Conservation (phyloP, 2,329 filamentous ascomycete genomes). For the Davidsoniella australis region DNA sequence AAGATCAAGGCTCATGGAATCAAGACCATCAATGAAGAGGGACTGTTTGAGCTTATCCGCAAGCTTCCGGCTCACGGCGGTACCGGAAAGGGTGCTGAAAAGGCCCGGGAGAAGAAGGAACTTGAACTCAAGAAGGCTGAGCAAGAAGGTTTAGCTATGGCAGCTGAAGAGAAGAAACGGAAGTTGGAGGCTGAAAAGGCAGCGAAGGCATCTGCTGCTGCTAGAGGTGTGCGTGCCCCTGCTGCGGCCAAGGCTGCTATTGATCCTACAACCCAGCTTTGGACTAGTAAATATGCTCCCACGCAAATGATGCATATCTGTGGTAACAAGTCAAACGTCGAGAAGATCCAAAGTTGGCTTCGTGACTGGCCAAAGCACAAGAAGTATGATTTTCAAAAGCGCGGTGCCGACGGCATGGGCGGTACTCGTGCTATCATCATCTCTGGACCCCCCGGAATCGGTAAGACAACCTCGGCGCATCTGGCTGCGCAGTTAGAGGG, state of each 20-base stretch:
- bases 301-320: slow-evolving; percentile 75
- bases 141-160: slow-evolving; percentile 69
- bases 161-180: slow-evolving; percentile 53
- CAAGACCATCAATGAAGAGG: slow-evolving; percentile 88
- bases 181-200: slow-evolving; percentile 35
- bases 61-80: slow-evolving; percentile 73
- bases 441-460: slow-evolving; percentile 87
- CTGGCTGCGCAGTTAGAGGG: slow-evolving; percentile 83
- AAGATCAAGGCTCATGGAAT: slow-evolving; percentile 67
- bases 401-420: slow-evolving; percentile 71
- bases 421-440: slow-evolving; percentile 80
- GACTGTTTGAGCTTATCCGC: slow-evolving; percentile 72
- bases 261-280: slow-evolving; percentile 47
- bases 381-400: slow-evolving; percentile 64
- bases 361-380: slow-evolving; percentile 63
- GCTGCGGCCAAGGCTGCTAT: slow-evolving; percentile 21
- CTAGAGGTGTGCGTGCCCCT: slow-evolving; percentile 23
- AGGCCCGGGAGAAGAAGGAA: slow-evolving; percentile 67
- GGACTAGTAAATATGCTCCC: slow-evolving; percentile 92
- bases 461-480: slow-evolving; percentile 94
- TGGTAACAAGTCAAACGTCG: slow-evolving; percentile 80
- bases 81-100: slow-evolving; percentile 71
- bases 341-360: slow-evolving; percentile 80
- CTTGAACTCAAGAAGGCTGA: slow-evolving; percentile 71
- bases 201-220: slow-evolving; percentile 24